Evolutionary conservation across 1,139 yeast species (phyloP), one percentile per base, ranked within the genome.

Genomic region (Diutina pseudorugosa): DNA sequence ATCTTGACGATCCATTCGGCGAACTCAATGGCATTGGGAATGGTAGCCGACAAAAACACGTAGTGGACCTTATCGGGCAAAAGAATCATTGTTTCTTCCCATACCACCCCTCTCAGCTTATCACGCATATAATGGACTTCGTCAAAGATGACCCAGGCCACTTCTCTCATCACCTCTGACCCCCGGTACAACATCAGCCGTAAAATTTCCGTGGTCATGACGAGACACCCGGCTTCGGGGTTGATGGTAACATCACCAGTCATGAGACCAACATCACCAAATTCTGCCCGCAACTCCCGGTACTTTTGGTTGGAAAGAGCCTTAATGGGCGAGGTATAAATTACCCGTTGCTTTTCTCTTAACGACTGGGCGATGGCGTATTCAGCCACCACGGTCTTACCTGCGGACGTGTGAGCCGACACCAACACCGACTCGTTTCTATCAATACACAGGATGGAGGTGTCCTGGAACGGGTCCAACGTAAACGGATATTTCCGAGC

Each of bases 301-400:
- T 89, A 93, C 65, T 93, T 93, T 69, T 93, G 99, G 68, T 93
- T 93, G 62, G 96, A 88, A 63, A 93, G 77, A 0, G 98, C 98
- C 66, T 93, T 93, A 64, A 93, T 93, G 3, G 99, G 99, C 2
- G 98, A 91, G 0, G 99, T 93, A 64, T 93, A 93, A 56, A 93
- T 93, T 52, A 93, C 96, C 68, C 96, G 82, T 64, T 93, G 96
- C 70, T 89, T 90, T 53, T 88, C 90, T 60, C 90, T 73, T 57
- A 89, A 72, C 14, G 96, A 88, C 72, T 90, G 95, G 1, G 98
- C 98, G 70, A 93, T 93, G 47, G 98, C 98, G 63, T 93, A 94
- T 65, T 93, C 99, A 0, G 99, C 99, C 52, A 93, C 98, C 50
- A 94, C 99, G 0, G 99, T 93, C 65, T 93, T 93, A 71, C 99